A percentile compares a stretch with the other conserved stretches of the same genome.
Evolutionary conservation across 441 rosid genomes (phyloP).

Genomic region (Bruguiera hainesii): DNA sequence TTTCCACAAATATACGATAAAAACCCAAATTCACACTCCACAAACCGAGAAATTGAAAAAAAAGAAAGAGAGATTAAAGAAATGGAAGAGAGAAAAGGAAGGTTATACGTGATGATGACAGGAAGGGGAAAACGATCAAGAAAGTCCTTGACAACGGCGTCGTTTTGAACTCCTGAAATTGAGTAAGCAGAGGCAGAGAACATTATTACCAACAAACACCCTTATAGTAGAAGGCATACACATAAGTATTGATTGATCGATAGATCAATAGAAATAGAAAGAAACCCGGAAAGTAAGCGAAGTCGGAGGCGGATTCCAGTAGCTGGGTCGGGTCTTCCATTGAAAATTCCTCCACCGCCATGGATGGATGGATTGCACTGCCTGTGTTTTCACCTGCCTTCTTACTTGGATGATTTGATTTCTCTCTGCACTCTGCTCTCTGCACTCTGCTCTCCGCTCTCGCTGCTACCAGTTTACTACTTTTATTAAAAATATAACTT

Average conservation of each 20-base stretch:
- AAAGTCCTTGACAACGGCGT: slow-evolving; percentile 59
- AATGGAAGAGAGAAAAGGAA: not conserved
- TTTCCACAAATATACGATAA: not conserved
- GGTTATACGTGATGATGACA: slow-evolving; percentile 55
- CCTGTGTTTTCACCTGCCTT: too few relatives aligned
- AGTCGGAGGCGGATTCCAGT: slow-evolving; percentile 69
- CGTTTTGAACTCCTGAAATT: slow-evolving; percentile 56
- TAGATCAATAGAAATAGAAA: not conserved
- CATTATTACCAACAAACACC: not conserved
- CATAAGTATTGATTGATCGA: not conserved
- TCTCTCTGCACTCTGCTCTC: too few relatives aligned
- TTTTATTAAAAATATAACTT: too few relatives aligned
- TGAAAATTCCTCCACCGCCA: slow-evolving; percentile 36
- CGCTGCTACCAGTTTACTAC: too few relatives aligned
- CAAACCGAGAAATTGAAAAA: not conserved
- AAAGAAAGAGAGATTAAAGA: not conserved
- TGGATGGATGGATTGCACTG: too few relatives aligned
- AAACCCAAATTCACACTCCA: not conserved
- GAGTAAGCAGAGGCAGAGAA: not conserved
- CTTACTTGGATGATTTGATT: too few relatives aligned
- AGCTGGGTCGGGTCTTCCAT: slow-evolving; percentile 57
- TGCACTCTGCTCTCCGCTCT: too few relatives aligned
- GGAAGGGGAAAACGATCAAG: slow-evolving; percentile 84
- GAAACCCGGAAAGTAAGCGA: slow-evolving; percentile 68
- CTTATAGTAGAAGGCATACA: not conserved